These are phyloP conservation scores for Entoloma clypeatum DNA, from an alignment of 1,284 basidiomycete genomes.

Conservation along the genomic window DNA sequence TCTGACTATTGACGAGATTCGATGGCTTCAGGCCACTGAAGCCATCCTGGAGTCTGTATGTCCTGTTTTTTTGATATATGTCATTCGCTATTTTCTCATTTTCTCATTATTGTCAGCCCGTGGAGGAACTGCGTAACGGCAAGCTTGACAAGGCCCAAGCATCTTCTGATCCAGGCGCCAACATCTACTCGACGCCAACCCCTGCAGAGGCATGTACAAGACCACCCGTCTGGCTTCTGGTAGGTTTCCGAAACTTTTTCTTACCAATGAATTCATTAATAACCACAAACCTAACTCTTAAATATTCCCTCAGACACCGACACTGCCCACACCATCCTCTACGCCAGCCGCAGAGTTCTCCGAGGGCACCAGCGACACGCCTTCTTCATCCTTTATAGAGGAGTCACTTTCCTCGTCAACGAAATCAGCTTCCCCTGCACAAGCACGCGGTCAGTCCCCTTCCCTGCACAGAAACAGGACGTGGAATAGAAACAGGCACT, in stretches of 20 bases:
- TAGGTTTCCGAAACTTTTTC: conserved; percentile 3
- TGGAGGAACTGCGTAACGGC: no score
- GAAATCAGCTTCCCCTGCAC: no score
- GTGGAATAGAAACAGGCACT: conserved; percentile 19
- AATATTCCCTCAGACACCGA: conserved; percentile 13
- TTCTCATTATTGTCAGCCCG: no score
- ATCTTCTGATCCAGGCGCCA: no score
- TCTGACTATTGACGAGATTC: conserved; percentile 41
- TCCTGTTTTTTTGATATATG: no score
- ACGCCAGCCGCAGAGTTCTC: conserved; percentile 6
- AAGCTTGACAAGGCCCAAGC: no score
- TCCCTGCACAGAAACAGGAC: conserved; percentile 9
- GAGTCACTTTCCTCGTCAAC: no score
- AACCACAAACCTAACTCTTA: conserved; percentile 1
- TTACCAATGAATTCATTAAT: background rate
- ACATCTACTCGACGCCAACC: background rate
- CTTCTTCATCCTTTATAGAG: conserved; percentile 1
- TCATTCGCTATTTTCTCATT: conserved; percentile 20
- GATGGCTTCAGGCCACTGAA: conserved; percentile 42
- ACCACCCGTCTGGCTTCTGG: conserved; percentile 4
- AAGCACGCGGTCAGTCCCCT: background rate
- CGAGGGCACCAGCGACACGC: background rate
- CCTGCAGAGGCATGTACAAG: conserved; percentile 9
- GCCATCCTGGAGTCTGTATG: conserved; percentile 21
- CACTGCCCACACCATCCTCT: conserved; percentile 12